Conservation (phyloP, 768 basidiomycete species). For the Neoboletus subvelutipes region DNA sequence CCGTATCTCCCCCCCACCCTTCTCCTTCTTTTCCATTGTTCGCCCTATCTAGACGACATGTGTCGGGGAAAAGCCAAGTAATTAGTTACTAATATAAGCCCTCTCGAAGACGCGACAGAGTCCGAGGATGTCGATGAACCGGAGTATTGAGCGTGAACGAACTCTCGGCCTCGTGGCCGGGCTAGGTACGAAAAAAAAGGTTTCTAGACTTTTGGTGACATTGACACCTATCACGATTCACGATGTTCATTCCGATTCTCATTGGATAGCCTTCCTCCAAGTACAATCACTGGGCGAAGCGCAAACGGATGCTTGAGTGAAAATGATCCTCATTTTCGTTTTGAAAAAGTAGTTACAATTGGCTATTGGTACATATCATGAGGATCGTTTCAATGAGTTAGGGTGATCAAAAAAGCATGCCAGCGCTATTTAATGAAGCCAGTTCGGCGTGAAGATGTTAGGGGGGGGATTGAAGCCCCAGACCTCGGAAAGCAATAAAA, state of each 20-base stretch:
- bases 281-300: neutral
- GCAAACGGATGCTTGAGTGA: neutral
- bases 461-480: neutral
- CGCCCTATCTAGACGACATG: constrained; percentile 9
- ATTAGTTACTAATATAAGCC: too few species aligned
- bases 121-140: too few species aligned
- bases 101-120: too few species aligned
- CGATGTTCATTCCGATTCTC: too few species aligned
- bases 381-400: neutral
- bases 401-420: constrained; percentile 4
- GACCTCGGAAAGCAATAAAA: neutral
- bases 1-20: neutral
- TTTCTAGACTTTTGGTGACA: too few species aligned
- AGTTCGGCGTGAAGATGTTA: constrained; percentile 3
- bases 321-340: neutral
- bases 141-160: too few species aligned
- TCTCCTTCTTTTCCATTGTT: constrained; percentile 9
- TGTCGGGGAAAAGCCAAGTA: neutral
- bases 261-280: too few species aligned
- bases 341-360: neutral
- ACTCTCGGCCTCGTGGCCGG: too few species aligned
- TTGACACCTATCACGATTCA: too few species aligned
- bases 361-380: constrained; percentile 9
- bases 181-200: too few species aligned
- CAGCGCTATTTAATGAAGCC: constrained; percentile 9